phyloP scores from a whole-genome alignment of 805 yeast species.

The Blastobotrys attinorum region DNA sequence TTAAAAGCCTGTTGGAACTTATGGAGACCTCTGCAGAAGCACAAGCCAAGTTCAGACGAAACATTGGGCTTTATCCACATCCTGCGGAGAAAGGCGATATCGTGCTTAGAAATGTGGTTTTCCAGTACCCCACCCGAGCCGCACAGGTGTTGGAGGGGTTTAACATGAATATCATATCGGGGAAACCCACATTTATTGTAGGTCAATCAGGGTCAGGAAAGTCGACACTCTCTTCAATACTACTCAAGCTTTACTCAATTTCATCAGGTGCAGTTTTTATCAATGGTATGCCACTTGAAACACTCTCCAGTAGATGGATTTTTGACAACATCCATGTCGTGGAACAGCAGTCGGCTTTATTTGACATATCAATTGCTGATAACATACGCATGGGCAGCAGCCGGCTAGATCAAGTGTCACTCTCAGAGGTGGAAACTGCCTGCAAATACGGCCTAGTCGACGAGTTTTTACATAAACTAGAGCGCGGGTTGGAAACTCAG shows the following conservation, averaged over 20 bases:
- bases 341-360: slow-evolving; percentile 61
- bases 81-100: slow-evolving; percentile 1
- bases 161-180: slow-evolving; percentile 37
- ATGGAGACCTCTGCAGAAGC: slow-evolving; percentile 22
- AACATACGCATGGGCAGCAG: slow-evolving; percentile 51
- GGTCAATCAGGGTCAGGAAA: slow-evolving; percentile 94
- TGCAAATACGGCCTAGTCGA: slow-evolving; percentile 18
- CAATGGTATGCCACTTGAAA: slow-evolving; percentile 42
- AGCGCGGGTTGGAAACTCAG: slow-evolving; percentile 47
- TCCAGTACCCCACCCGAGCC: slow-evolving; percentile 55
- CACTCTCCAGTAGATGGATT: slow-evolving; percentile 45
- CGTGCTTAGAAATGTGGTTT: slow-evolving; percentile 22
- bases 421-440: slow-evolving; percentile 10
- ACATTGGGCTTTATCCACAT: slow-evolving; percentile 23
- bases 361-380: slow-evolving; percentile 52
- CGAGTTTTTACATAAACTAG: slow-evolving; percentile 40
- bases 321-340: slow-evolving; percentile 59
- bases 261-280: slow-evolving; percentile 49
- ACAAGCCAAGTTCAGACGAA: slow-evolving; percentile 6
- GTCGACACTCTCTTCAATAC: slow-evolving; percentile 63
- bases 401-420: not conserved
- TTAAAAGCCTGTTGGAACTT: slow-evolving; percentile 39
- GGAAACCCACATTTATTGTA: slow-evolving; percentile 52
- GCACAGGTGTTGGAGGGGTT: slow-evolving; percentile 41
- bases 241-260: slow-evolving; percentile 51